A percentile compares a stretch with the other conserved stretches of the same genome.
These are phyloP conservation scores for Gossypioides kirkii DNA, from an alignment of 345 rosid genomes.

Conservation along the genomic window DNA sequence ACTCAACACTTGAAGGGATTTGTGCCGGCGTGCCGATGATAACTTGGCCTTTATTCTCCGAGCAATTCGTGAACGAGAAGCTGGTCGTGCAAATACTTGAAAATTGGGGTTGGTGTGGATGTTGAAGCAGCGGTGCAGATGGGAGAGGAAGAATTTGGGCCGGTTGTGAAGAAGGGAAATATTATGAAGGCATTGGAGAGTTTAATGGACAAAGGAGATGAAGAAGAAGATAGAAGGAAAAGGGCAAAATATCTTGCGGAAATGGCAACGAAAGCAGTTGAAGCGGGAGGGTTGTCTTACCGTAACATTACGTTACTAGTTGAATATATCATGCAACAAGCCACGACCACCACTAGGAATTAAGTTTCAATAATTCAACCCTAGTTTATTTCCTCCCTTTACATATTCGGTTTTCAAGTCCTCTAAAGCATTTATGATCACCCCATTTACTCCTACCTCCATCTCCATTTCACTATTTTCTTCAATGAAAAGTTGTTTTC, in stretches of 20 bases:
- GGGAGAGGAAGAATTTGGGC: slow-evolving; percentile 36
- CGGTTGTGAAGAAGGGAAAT: slow-evolving; percentile 19
- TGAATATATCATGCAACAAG: not conserved
- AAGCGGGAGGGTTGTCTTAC: not conserved
- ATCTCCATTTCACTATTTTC: not conserved
- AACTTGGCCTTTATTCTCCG: slow-evolving; percentile 30
- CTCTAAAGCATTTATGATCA: not conserved
- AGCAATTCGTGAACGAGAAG: slow-evolving; percentile 34
- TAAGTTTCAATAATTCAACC: too few species aligned
- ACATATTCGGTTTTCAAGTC: not conserved
- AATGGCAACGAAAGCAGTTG: not conserved
- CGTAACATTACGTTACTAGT: not conserved
- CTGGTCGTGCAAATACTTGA: slow-evolving; percentile 35
- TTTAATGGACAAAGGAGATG: slow-evolving; percentile 25
- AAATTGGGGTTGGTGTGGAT: slow-evolving; percentile 38
- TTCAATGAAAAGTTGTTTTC: too few species aligned
- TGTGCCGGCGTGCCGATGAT: slow-evolving; percentile 27
- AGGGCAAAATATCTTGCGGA: not conserved
- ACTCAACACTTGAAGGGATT: slow-evolving; percentile 27
- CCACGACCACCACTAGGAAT: too few species aligned
- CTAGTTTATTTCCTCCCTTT: too few species aligned
- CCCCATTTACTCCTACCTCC: not conserved
- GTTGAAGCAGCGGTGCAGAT: slow-evolving; percentile 21
- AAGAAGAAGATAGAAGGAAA: not conserved
- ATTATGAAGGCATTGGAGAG: slow-evolving; percentile 24